These are phyloP conservation scores for Chlamydomonas sp. DNA, from an alignment of 139 green algal species.

Conservation along the genomic window DNA sequence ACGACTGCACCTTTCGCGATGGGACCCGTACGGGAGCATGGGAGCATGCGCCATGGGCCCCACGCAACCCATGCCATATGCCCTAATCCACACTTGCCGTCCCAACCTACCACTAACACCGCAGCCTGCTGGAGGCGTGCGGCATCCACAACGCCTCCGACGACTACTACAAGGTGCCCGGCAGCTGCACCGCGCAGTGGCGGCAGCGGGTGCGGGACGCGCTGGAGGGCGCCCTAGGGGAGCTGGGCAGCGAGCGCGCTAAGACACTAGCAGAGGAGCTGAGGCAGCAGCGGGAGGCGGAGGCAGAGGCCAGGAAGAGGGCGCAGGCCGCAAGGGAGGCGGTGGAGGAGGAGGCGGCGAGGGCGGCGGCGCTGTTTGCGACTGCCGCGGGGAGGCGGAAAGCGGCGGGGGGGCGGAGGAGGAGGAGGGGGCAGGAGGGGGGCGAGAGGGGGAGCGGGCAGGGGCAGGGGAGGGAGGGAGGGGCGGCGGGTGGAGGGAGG, in stretches of 20 bases:
- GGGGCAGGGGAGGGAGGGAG: not conserved
- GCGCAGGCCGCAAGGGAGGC: not conserved
- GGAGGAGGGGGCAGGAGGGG: not conserved
- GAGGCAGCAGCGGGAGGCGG: not conserved
- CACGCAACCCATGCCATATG: not conserved
- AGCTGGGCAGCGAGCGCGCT: conserved; percentile 34
- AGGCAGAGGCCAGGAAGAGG: not conserved
- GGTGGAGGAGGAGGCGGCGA: not conserved
- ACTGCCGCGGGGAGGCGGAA: not conserved
- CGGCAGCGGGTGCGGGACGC: conserved; percentile 34
- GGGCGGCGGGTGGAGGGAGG: not conserved
- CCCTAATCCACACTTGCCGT: not conserved
- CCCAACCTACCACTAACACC: not conserved
- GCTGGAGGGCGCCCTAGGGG: conserved; percentile 29
- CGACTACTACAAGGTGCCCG: conserved; percentile 68
- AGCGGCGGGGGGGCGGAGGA: not conserved
- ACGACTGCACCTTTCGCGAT: too few relatives aligned
- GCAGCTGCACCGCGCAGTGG: conserved; percentile 45
- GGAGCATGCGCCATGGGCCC: too few relatives aligned
- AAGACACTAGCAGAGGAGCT: conserved; percentile 7
- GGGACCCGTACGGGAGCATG: too few relatives aligned
- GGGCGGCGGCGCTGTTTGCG: not conserved
- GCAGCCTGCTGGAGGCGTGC: conserved; percentile 59
- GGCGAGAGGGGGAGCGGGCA: not conserved
- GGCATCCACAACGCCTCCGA: conserved; percentile 52